Percentiles rank a stretch among this genome's conserved stretches.
These are phyloP conservation scores for Ceriops decandra DNA, from an alignment of 345 rosid genomes.

Conservation along the genomic window DNA sequence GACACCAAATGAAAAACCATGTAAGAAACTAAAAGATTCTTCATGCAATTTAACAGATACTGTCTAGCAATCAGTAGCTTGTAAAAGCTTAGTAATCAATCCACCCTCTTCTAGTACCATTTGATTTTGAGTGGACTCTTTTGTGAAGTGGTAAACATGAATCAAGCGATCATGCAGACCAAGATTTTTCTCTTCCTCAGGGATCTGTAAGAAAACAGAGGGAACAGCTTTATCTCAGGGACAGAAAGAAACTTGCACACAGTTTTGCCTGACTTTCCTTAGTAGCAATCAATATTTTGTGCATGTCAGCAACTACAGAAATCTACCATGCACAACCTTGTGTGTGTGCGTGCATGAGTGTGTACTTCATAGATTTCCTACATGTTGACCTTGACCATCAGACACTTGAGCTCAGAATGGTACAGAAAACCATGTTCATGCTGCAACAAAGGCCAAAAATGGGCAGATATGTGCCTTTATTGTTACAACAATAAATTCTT, in stretches of 20 bases:
- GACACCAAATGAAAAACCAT: neutral
- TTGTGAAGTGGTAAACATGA: slow-evolving; percentile 87
- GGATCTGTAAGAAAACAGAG: slow-evolving; percentile 44
- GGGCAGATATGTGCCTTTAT: too few relatives aligned
- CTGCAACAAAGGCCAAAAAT: too few relatives aligned
- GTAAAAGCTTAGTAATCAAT: neutral
- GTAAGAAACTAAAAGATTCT: neutral
- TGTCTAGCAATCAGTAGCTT: neutral
- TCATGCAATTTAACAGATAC: neutral
- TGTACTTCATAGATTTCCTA: neutral
- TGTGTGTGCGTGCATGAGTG: too few relatives aligned
- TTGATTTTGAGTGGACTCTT: slow-evolving; percentile 77
- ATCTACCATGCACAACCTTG: too few relatives aligned
- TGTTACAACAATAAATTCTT: too few relatives aligned
- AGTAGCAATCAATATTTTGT: neutral
- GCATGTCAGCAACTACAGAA: neutral
- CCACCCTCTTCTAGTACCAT: slow-evolving; percentile 29
- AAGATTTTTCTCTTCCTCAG: slow-evolving; percentile 93
- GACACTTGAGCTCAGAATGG: neutral
- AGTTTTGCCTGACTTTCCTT: neutral
- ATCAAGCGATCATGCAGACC: slow-evolving; percentile 88
- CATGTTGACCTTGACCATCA: neutral
- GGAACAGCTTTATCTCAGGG: neutral
- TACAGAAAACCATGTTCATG: too few relatives aligned
- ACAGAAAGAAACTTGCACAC: neutral